Base-by-base conservation (phyloP, 495 filamentous ascomycete genomes). In the Tuber brumale region DNA sequence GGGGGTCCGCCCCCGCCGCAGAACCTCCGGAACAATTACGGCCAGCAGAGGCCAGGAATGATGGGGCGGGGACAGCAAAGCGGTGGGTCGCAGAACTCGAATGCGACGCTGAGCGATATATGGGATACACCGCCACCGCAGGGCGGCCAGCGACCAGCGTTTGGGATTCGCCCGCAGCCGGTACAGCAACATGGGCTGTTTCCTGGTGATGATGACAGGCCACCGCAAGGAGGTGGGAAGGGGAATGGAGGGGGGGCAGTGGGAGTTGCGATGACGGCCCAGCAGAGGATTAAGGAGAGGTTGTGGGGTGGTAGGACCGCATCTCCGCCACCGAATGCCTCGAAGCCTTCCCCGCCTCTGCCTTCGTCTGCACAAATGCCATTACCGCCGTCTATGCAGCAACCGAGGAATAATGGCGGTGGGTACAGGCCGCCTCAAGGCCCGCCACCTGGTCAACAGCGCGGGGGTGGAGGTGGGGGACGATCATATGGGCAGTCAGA, bases 81-180 rank as follows among this genome's bases (percentile, higher is more conserved):
- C 57, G 76, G 76, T 9, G 76, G 46, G 27, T 74, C 72, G 77
- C 84, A 66, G 82, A 85, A 76, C 84, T 85, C 27, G 83, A 86
- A 46, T 83, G 85, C 69, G 85, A 85, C 46, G 1, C 83, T 97
- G 42, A 91, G 91, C 75, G 94, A 94, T 84, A 86, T 97, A 39
- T 98, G 95, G 95, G 94, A 94, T 77, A 90, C 76, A 85, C 89
- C 74, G 84, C 84, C 70, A 71, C 84, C 77, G 72, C 86, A 66
- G 75, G 85, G 80, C 83, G 86, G 75, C 83, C 85, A 51, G 82
- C 84, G 89, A 76, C 87, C 88, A 74, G 78, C 85, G 76, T 88
- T 89, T 83, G 83, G 92, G 76, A 85, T 90, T 76, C 85, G 57
- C n/a, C 57, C 31, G 10, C 57, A 66, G 57, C 27, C 57, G 10